phyloP scores from a whole-genome alignment of 768 basidiomycete species.

The Psilocybe azurescens region DNA sequence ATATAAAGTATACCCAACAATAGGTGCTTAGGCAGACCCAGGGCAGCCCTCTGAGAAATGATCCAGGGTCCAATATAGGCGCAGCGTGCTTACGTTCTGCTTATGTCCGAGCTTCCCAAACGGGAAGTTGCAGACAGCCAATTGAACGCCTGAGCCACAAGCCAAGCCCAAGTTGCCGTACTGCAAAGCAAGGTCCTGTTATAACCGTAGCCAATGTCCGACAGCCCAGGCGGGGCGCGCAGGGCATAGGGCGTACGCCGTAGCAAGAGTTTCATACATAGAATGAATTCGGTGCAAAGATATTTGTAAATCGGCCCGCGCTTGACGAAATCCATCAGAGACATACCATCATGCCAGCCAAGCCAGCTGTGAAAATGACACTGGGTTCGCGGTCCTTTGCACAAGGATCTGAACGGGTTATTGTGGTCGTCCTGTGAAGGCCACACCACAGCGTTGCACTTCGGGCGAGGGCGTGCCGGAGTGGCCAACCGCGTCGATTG shows the following conservation, averaged over 20 bases:
- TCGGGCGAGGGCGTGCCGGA: neutral
- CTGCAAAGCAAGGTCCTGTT: neutral
- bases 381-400: neutral
- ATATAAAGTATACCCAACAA: no score
- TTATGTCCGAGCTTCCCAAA: conserved; percentile 11
- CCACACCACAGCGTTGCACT: neutral
- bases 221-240: neutral
- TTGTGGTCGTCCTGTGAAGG: neutral
- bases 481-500: neutral
- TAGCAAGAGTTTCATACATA: neutral
- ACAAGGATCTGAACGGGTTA: neutral
- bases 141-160: neutral
- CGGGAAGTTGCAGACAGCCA: neutral
- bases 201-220: neutral
- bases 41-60: neutral
- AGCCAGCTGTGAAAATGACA: neutral
- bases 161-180: neutral
- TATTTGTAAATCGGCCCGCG: neutral
- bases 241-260: neutral
- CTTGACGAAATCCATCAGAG: neutral
- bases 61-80: neutral
- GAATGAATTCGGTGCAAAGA: neutral
- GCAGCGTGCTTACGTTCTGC: conserved; percentile 6
- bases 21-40: no score
- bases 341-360: neutral